Percentiles rank a stretch among this genome's conserved stretches.
phyloP scores from a whole-genome alignment of 2,329 filamentous ascomycete species.

The Exserohilum turcica region DNA sequence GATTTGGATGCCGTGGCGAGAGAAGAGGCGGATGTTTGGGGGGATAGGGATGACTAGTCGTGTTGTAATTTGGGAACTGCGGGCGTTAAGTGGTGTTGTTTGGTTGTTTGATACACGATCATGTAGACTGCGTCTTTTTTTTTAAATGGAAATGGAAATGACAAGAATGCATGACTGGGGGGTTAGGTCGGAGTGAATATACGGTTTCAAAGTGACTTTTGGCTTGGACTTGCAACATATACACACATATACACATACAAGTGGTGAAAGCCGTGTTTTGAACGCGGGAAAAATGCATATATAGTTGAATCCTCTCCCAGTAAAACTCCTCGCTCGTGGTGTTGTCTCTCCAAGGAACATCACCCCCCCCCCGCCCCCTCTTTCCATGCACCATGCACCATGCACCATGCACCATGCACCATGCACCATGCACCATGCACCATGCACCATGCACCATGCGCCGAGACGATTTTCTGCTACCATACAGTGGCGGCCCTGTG shows the following conservation, averaged over 20 bases:
- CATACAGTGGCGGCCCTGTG: background rate
- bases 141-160: too few relatives aligned
- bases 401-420: background rate
- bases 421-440: background rate
- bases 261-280: too few relatives aligned
- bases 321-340: constrained; percentile 3
- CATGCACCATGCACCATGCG: constrained; percentile 5
- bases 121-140: background rate
- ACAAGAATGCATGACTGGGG: too few relatives aligned
- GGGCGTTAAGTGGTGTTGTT: too few relatives aligned
- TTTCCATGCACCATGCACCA: background rate
- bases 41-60: constrained; percentile 32
- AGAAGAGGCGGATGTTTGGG: constrained; percentile 47
- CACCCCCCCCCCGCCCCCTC: too few relatives aligned
- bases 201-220: constrained; percentile 1
- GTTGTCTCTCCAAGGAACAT: background rate
- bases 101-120: background rate
- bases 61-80: background rate
- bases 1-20: constrained; percentile 44
- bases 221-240: constrained; percentile 6
- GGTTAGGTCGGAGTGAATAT: background rate
- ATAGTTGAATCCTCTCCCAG: background rate
- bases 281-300: background rate
- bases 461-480: background rate
- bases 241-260: constrained; percentile 3